phyloP scores from a whole-genome alignment of 108 stramenopile genomes.

The Fragilaria radians region DNA sequence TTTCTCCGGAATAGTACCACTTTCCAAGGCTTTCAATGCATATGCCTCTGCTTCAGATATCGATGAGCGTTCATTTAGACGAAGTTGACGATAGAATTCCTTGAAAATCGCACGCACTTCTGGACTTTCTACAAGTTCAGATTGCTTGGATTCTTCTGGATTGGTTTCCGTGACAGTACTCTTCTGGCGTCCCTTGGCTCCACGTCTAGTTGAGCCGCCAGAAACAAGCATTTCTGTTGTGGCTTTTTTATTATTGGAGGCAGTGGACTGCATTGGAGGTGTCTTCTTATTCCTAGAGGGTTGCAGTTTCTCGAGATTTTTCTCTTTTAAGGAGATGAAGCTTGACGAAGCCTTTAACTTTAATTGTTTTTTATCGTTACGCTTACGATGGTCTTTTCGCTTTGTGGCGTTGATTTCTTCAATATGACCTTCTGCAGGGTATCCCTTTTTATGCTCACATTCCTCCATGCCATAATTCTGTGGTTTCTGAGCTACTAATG shows the following conservation, averaged over 20 bases:
- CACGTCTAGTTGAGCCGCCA: not conserved
- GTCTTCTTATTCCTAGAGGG: not conserved
- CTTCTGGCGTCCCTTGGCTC: not conserved
- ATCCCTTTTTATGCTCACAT: not conserved
- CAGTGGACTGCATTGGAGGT: not conserved
- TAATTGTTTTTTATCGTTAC: not conserved
- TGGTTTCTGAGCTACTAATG: no score
- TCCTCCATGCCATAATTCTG: not conserved
- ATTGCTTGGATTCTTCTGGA: slow-evolving; percentile 26
- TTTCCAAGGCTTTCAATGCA: slow-evolving; percentile 34
- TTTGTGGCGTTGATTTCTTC: not conserved
- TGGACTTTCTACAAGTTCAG: slow-evolving; percentile 50
- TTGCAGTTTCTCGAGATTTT: not conserved
- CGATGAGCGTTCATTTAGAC: slow-evolving; percentile 42
- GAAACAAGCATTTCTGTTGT: not conserved
- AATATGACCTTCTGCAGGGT: not conserved
- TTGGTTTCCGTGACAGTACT: slow-evolving; percentile 1
- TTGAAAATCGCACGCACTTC: slow-evolving; percentile 47
- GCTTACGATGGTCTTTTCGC: not conserved
- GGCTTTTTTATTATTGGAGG: not conserved
- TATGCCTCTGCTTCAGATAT: slow-evolving; percentile 49
- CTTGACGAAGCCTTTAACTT: no score
- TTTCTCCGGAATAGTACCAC: slow-evolving; percentile 37
- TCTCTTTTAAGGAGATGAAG: not conserved
- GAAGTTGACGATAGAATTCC: slow-evolving; percentile 60